Percentiles rank a stretch among this genome's conserved stretches.
Evolutionary conservation across 805 yeast genomes (phyloP).

Genomic region (Cyberlindnera euphorbiae): DNA sequence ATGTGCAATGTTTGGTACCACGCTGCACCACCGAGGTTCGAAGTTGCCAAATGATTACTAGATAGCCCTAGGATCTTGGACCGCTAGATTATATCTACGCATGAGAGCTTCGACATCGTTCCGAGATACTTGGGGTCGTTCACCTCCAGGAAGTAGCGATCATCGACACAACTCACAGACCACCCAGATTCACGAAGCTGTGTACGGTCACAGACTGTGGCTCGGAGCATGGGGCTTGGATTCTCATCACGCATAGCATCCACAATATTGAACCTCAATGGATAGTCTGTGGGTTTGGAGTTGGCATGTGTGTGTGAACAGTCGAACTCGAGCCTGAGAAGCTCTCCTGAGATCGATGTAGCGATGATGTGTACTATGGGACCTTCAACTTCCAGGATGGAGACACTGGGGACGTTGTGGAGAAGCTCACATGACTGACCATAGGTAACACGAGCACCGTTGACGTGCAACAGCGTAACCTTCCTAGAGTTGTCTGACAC

Average conservation of each 20-base stretch:
- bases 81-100: constrained; percentile 32
- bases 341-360: constrained; percentile 41
- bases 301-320: neutral
- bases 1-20: constrained; percentile 26
- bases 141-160: constrained; percentile 44
- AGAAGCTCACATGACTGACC: constrained; percentile 38
- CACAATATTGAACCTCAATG: constrained; percentile 1
- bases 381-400: constrained; percentile 29
- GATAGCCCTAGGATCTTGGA: constrained; percentile 36
- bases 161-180: constrained; percentile 41
- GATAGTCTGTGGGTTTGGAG: neutral
- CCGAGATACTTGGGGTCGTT: constrained; percentile 42
- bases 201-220: constrained; percentile 30
- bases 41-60: constrained; percentile 36
- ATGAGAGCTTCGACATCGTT: constrained; percentile 30
- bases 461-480: constrained; percentile 37
- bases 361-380: constrained; percentile 31
- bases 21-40: constrained; percentile 37
- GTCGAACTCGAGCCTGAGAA: constrained; percentile 17
- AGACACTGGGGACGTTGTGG: constrained; percentile 55
- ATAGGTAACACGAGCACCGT: constrained; percentile 11
- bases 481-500: constrained; percentile 52
- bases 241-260: neutral
- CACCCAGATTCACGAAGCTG: constrained; percentile 47
- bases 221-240: constrained; percentile 5